Evolutionary conservation across 2,329 filamentous ascomycete genomes (phyloP).

Genomic region (Fusarium neocosmosporiellum): DNA sequence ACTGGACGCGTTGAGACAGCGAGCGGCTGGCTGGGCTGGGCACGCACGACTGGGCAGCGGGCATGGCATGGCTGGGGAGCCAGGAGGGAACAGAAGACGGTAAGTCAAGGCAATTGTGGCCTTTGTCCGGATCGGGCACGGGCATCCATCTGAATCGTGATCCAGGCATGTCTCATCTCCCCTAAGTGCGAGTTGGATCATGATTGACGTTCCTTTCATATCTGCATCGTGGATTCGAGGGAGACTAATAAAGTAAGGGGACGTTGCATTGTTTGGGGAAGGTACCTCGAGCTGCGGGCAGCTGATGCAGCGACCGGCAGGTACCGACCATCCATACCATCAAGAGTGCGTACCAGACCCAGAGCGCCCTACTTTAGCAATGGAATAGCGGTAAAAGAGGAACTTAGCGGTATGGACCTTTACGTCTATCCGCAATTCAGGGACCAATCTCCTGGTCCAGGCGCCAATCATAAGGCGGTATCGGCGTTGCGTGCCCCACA

Average conservation of each 20-base stretch:
- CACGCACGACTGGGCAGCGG: constrained; percentile 7
- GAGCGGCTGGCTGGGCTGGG: constrained; percentile 17
- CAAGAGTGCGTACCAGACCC: too few species aligned
- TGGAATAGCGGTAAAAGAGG: constrained; percentile 36
- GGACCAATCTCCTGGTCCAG: constrained; percentile 26
- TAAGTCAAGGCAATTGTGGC: constrained; percentile 11
- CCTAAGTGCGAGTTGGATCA: constrained; percentile 12
- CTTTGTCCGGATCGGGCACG: constrained; percentile 24
- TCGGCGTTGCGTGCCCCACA: constrained; percentile 14
- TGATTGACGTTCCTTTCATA: constrained; percentile 33
- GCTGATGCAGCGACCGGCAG: not conserved
- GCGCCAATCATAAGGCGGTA: constrained; percentile 20
- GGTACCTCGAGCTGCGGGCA: constrained; percentile 22
- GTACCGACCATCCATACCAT: constrained; percentile 27
- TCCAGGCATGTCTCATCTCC: constrained; percentile 29
- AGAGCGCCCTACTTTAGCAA: not conserved
- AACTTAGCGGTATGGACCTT: constrained; percentile 21
- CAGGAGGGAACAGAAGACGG: constrained; percentile 7
- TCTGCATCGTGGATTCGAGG: constrained; percentile 26
- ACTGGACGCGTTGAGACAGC: constrained; percentile 22
- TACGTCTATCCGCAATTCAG: constrained; percentile 29
- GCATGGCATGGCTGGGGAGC: constrained; percentile 11
- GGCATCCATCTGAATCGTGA: constrained; percentile 16
- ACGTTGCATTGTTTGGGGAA: constrained; percentile 25
- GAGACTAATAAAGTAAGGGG: constrained; percentile 33